Base-by-base conservation (phyloP, 306 rosid species). In the Malus sylvestris region DNA sequence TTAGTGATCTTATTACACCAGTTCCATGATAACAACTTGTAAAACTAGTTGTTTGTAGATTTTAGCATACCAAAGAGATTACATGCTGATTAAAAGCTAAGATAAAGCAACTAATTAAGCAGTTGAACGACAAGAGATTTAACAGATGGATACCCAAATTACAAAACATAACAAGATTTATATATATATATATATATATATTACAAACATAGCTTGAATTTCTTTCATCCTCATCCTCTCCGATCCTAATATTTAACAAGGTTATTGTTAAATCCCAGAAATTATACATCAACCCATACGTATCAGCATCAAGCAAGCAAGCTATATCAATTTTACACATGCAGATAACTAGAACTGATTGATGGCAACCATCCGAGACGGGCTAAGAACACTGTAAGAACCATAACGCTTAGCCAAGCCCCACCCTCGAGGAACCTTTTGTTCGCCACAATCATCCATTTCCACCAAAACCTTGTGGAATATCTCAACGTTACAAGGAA, bases 401-500 rank as follows among this genome's bases (percentile, higher is more conserved):
- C 66, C 73, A 65, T 78, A 59, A 22, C 85, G 88, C 69, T 86
- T 93, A 8, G 65, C 66, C 44, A 85, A 79, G 63, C 78, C 82
- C 76, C 96, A 87, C 7, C 85, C 88, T 1, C 38, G 85, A 52
- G 27, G 83, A 57, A 74, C 68, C 67, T 79, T 69, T 59, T 71
- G 71, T 15, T 14, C 33, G 55, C 55, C 70, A 42, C 23, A 65
- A 45, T 82, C 78, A 27, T 89, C 97, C 87, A 93, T 93, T 62
- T 93, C 96, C 83, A 83, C 61, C 76, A 93, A 61, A 4, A 93
- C 93, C 75, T 76, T 86, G 78, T 68, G 58, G 74, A 93, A 93
- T 2, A 87, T n/a, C 35, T 85, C 86, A n/a, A 89, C 93, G 44
- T 88, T 25, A 75, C 98, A 93, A 13, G 98, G 97, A 72, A 93